Evolutionary conservation across 2,329 filamentous ascomycete genomes (phyloP).

Genomic region (Escovopsis weberi): DNA sequence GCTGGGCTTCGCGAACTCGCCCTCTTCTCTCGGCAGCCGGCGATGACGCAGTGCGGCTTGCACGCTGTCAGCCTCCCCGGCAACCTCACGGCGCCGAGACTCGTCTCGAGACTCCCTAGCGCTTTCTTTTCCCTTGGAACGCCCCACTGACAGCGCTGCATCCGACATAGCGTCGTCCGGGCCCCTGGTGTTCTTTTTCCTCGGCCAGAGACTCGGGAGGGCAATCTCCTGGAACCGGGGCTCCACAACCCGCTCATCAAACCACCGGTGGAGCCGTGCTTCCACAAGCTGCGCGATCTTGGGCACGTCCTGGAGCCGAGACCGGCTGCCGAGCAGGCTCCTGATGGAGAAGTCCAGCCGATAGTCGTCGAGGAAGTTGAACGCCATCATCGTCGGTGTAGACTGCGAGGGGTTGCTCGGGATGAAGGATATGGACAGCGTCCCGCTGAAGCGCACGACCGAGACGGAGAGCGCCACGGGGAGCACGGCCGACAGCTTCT

Average conservation of each 20-base stretch:
- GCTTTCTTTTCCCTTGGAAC: constrained; percentile 38
- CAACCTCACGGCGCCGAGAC: constrained; percentile 27
- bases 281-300: constrained; percentile 81
- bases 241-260: constrained; percentile 75
- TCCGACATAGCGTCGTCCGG: constrained; percentile 44
- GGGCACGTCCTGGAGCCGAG: constrained; percentile 68
- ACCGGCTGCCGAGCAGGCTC: constrained; percentile 66
- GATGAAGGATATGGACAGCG: constrained; percentile 83
- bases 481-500: constrained; percentile 72
- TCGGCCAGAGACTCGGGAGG: constrained; percentile 67
- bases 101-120: constrained; percentile 37
- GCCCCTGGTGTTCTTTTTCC: constrained; percentile 69
- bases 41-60: constrained; percentile 24
- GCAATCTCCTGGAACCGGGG: constrained; percentile 79
- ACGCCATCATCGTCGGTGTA: constrained; percentile 77
- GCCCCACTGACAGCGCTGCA: constrained; percentile 32
- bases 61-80: constrained; percentile 28
- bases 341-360: constrained; percentile 69
- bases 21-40: constrained; percentile 21
- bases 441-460: constrained; percentile 88
- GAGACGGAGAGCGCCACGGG: constrained; percentile 86
- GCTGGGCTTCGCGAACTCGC: constrained; percentile 32
- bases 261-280: constrained; percentile 68
- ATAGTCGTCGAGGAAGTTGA: constrained; percentile 87
- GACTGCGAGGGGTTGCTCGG: constrained; percentile 55